These are phyloP conservation scores for Santalum album DNA, from an alignment of 164 flowering plant genomes.

Conservation along the genomic window DNA sequence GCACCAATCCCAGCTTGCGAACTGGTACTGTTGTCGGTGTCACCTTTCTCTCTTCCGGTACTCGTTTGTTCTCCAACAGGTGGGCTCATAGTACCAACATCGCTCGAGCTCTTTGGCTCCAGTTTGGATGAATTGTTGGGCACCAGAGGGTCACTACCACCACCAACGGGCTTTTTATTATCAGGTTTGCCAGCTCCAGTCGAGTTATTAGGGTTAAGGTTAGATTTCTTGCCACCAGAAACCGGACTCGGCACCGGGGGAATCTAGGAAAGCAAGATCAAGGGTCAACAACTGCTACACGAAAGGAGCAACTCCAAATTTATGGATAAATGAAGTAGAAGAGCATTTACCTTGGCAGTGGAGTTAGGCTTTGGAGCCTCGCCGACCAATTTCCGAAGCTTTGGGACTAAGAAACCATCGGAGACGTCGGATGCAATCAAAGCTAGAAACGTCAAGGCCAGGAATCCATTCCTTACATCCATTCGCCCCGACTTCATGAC, in stretches of 20 bases:
- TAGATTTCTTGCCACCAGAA: not conserved
- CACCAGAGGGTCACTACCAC: not conserved
- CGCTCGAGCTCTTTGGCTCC: constrained; percentile 1
- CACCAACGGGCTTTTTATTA: not conserved
- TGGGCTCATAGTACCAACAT: not conserved
- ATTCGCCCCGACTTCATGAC: not conserved
- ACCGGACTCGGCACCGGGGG: constrained; percentile 22
- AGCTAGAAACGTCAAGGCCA: constrained; percentile 8
- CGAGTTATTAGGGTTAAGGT: not conserved
- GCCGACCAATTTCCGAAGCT: constrained; percentile 10
- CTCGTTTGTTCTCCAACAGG: not conserved
- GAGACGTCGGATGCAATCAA: constrained; percentile 11
- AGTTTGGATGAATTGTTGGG: not conserved
- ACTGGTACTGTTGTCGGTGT: not conserved
- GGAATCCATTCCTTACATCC: constrained; percentile 15
- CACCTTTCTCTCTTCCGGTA: not conserved
- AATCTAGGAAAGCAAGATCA: constrained; percentile 8
- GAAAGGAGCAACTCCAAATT: not conserved
- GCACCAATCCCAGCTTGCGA: constrained; percentile 1
- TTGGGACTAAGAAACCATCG: constrained; percentile 9
- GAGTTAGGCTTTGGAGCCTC: not conserved
- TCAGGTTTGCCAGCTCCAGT: not conserved
- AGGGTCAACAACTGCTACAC: not conserved
- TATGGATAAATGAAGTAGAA: not conserved
- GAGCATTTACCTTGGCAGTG: not conserved